phyloP scores from a whole-genome alignment of 148 eudicot genomes.

The Polygonum maritimum region DNA sequence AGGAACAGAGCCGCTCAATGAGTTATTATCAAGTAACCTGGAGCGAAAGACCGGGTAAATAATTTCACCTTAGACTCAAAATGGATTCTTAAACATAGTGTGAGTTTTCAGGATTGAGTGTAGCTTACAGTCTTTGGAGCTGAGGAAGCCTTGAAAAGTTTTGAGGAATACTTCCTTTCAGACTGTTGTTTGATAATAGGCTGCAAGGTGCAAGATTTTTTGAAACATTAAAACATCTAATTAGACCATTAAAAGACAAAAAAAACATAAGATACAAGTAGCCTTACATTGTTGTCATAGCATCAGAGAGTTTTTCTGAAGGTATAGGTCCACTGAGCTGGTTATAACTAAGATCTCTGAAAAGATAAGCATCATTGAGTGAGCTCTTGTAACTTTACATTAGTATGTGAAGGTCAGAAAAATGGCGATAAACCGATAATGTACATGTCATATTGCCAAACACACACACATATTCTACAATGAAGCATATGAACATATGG shows the following conservation, averaged over 20 bases:
- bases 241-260: neutral
- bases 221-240: neutral
- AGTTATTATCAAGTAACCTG: conserved; percentile 61
- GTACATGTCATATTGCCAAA: neutral
- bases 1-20: conserved; percentile 54
- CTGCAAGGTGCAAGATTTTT: conserved; percentile 27
- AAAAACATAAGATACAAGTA: neutral
- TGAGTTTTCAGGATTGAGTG: neutral
- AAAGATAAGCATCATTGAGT: neutral
- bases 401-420: neutral
- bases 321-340: conserved; percentile 66
- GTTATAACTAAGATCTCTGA: conserved; percentile 78
- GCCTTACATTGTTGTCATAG: conserved; percentile 73
- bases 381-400: neutral
- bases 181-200: conserved; percentile 51
- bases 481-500: neutral
- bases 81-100: neutral
- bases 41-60: neutral
- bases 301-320: conserved; percentile 44
- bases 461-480: neutral
- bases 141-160: conserved; percentile 53
- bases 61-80: neutral
- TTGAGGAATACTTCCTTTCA: conserved; percentile 67
- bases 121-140: conserved; percentile 72
- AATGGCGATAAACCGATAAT: neutral